phyloP scores from a whole-genome alignment of 1,139 yeast species.

The Debaryomyces singareniensis region DNA sequence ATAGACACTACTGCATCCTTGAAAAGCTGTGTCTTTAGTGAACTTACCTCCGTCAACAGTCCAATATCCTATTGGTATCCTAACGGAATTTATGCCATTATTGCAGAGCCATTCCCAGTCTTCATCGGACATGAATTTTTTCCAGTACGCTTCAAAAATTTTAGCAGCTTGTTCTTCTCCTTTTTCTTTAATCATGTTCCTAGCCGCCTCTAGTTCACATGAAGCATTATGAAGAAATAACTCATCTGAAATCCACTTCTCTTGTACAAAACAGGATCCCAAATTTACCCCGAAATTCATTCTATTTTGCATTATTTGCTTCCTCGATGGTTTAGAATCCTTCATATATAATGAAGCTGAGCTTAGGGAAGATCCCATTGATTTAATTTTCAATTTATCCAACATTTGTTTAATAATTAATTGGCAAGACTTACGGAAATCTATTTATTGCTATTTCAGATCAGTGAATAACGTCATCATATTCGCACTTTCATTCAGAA shows the following conservation, averaged over 20 bases:
- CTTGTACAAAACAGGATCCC: constrained; percentile 79
- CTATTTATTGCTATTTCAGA: too few species aligned
- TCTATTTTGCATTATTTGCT: constrained; percentile 59
- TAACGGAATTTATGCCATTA: constrained; percentile 65
- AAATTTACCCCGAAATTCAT: constrained; percentile 80
- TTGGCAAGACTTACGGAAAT: too few species aligned
- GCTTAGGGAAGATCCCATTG: constrained; percentile 25
- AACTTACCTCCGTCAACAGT: constrained; percentile 59
- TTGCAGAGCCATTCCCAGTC: constrained; percentile 77
- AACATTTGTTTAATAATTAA: too few species aligned
- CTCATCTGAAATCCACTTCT: constrained; percentile 62
- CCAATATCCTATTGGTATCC: constrained; percentile 94
- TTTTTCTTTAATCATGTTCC: constrained; percentile 34
- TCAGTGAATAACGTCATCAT: too few species aligned
- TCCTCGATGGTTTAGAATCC: constrained; percentile 34
- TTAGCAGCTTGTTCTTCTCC: constrained; percentile 53
- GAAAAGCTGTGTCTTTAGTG: constrained; percentile 59
- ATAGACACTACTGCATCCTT: constrained; percentile 47
- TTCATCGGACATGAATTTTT: constrained; percentile 49
- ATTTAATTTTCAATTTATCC: constrained; percentile 34
- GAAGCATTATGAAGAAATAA: constrained; percentile 51
- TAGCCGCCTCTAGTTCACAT: constrained; percentile 68
- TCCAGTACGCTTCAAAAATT: constrained; percentile 66
- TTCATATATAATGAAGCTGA: constrained; percentile 24
- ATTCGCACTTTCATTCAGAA: not conserved